Base-by-base conservation (phyloP, 2,329 filamentous ascomycete genomes). In the Colletotrichum acutatum region DNA sequence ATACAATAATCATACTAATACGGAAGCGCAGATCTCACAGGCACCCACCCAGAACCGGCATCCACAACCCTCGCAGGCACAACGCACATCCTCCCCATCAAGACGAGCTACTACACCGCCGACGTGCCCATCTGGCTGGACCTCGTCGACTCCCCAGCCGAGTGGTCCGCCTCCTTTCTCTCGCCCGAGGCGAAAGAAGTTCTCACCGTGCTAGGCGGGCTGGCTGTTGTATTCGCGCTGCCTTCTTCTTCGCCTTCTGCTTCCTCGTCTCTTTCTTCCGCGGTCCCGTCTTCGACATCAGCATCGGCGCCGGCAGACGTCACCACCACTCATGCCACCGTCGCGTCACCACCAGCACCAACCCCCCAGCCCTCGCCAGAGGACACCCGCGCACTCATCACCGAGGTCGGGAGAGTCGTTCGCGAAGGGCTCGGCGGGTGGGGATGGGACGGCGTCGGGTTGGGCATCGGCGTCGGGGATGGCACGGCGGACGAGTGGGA, bases 121-220 rank as follows among this genome's bases (percentile, higher is more conserved):
- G 84, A 84, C 0, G 84, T 93, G 4, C 90, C 91, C 56, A 84
- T 93, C 75, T 93, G 91, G 91, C 84, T 93, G n/a, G 91, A 93
- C 77, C 84, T 91, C 58, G 84, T 91, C 71, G 77, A 84, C 6
- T 82, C 84, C 5, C 84, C 88, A 0, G 67, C 78, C 3, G 86
- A 89, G 46, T 93, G 91, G 91, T 83, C 89, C 0, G 79, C 79
- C 2, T 87, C 88, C 0, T 93, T 93, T 76, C 85, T 92, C 1
- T 86, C 87, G 0, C 80, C 86, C 0, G 91, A 92, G 77, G 91
- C 91, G 0, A 84, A 83, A 68, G 91, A 92, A 78, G 91, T 93
- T 0, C 86, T 92, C 3, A 82, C 82, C 0, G 91, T 88, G 1
- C 82, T 93, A 9, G 91, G 90, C 22, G 90, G 87, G 0, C 78